phyloP scores from a whole-genome alignment of 257 asterid genomes.

The Phtheirospermum japonicum region DNA sequence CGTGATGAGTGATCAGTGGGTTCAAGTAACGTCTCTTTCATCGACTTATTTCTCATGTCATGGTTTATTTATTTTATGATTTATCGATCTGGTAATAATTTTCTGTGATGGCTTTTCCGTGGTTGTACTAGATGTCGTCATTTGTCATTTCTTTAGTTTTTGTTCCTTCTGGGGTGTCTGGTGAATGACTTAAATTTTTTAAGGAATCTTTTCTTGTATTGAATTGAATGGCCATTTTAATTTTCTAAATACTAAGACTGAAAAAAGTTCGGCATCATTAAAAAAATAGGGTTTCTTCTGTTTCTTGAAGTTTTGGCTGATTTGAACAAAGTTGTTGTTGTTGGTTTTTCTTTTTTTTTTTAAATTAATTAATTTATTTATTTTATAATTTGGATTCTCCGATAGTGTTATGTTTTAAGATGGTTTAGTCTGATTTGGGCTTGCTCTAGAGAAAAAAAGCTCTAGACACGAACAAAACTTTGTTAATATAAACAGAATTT shows the following conservation, averaged over 20 bases:
- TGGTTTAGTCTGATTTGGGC: slow-evolving; percentile 5
- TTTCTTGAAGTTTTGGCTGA: slow-evolving; percentile 1
- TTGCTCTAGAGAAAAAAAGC: not conserved
- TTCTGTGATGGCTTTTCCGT: slow-evolving; percentile 4
- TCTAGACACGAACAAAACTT: not conserved
- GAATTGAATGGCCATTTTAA: not conserved
- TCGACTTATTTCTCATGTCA: slow-evolving; percentile 15
- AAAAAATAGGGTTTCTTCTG: not conserved
- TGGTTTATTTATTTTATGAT: not conserved
- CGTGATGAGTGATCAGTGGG: slow-evolving; percentile 59
- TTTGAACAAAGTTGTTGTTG: not conserved
- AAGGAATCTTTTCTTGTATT: not conserved
- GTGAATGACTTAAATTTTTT: slow-evolving; percentile 6
- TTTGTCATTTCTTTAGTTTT: not conserved
- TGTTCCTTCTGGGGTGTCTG: not conserved
- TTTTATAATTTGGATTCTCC: too few species aligned
- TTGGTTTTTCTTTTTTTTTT: slow-evolving; percentile 1
- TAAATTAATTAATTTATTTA: too few species aligned
- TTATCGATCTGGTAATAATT: not conserved
- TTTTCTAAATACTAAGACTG: not conserved
- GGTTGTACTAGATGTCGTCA: not conserved
- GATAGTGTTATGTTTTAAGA: slow-evolving; percentile 12
- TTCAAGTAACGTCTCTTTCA: slow-evolving; percentile 43
- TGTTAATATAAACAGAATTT: not conserved
- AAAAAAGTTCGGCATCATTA: not conserved